Conservation (phyloP, 2,329 filamentous ascomycete species). For the Exophiala dermatitidis region DNA sequence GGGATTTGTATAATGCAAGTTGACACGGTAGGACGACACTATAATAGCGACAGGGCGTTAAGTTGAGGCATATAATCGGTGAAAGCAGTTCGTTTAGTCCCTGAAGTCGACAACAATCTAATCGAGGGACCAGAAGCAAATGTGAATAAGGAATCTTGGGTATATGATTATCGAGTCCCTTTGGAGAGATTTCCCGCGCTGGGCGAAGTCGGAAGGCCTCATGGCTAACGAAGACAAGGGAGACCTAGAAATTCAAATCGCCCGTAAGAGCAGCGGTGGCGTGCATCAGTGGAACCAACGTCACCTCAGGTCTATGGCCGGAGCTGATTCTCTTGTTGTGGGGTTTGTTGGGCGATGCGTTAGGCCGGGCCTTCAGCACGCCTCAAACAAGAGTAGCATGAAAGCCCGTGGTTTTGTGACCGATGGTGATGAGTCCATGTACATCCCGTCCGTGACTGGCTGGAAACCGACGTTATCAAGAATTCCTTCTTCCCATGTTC, state of each 20-base stretch:
- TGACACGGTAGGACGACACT: too few species aligned
- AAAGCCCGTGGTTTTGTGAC: background rate
- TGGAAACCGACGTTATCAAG: constrained; percentile 5
- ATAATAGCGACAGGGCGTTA: too few species aligned
- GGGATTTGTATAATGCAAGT: too few species aligned
- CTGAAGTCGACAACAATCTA: background rate
- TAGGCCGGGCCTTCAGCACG: background rate
- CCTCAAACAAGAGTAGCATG: background rate
- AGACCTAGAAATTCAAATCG: constrained; percentile 14
- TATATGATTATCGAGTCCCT: background rate
- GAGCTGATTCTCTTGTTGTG: constrained; percentile 4
- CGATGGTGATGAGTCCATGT: background rate
- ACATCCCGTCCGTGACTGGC: constrained; percentile 2
- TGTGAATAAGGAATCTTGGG: background rate
- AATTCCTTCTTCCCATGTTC: background rate
- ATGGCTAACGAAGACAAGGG: constrained; percentile 1
- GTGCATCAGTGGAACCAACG: constrained; percentile 21
- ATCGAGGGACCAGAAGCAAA: background rate
- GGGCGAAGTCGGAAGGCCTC: constrained; percentile 14
- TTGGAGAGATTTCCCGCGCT: background rate
- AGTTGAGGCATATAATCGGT: too few species aligned
- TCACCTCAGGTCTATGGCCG: constrained; percentile 9
- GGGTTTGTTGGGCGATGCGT: constrained; percentile 3
- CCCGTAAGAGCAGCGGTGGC: constrained; percentile 8
- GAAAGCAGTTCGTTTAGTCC: too few species aligned